Conservation (phyloP, 495 filamentous ascomycete genomes). For the Hypoxylon crocopeplum region DNA sequence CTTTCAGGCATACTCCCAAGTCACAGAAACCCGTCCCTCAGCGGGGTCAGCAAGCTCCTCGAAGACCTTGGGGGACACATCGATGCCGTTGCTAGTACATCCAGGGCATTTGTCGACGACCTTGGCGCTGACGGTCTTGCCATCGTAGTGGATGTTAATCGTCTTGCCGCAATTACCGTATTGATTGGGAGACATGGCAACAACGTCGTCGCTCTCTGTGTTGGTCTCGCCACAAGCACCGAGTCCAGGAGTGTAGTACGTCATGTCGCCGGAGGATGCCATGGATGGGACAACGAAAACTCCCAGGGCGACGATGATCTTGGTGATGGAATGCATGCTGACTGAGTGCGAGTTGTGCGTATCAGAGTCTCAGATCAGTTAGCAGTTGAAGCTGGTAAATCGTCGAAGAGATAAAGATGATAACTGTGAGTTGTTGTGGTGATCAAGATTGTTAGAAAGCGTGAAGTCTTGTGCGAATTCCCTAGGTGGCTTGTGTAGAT, state of each 20-base stretch:
- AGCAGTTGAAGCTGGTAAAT: no score
- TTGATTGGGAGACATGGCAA: slow-evolving; percentile 47
- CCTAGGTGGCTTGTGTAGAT: no score
- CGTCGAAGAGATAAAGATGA: neutral
- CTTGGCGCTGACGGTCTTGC: slow-evolving; percentile 60
- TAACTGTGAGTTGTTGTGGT: neutral
- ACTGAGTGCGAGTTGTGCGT: neutral
- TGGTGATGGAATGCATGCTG: slow-evolving; percentile 26
- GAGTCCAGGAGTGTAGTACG: slow-evolving; percentile 52
- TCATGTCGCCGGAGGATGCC: slow-evolving; percentile 51
- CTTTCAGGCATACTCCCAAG: slow-evolving; percentile 44
- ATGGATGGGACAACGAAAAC: slow-evolving; percentile 15
- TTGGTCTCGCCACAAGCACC: slow-evolving; percentile 54
- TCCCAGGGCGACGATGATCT: slow-evolving; percentile 18
- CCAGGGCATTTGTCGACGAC: slow-evolving; percentile 81
- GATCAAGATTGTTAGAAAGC: neutral
- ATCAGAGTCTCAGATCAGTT: no score
- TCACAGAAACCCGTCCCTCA: slow-evolving; percentile 44
- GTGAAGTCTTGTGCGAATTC: no score
- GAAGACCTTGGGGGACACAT: slow-evolving; percentile 57
- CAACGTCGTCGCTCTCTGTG: slow-evolving; percentile 45
- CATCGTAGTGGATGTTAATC: slow-evolving; percentile 63
- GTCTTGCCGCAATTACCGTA: slow-evolving; percentile 66
- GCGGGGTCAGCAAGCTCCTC: slow-evolving; percentile 41
- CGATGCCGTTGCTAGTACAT: slow-evolving; percentile 56